These are phyloP conservation scores for Erodium chrysanthum DNA, from an alignment of 441 rosid species.

Conservation along the genomic window DNA sequence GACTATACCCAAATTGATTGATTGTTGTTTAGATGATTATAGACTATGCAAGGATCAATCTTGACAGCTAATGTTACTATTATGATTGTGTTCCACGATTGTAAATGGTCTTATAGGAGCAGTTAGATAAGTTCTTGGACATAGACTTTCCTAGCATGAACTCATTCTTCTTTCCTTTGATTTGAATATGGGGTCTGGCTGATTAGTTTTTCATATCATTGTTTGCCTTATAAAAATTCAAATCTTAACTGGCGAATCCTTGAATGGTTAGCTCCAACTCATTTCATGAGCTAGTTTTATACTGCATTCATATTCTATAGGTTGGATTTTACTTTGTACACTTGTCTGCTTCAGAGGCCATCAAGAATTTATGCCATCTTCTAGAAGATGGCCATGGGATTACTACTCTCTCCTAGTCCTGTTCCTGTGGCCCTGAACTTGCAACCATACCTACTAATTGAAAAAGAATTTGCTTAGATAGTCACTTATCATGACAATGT, in stretches of 20 bases:
- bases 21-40: neutral
- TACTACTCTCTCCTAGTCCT: neutral
- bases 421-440: neutral
- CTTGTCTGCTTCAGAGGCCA: neutral
- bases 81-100: neutral
- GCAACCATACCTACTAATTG: neutral
- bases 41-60: neutral
- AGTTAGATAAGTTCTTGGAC: neutral
- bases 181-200: neutral
- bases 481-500: slow-evolving; percentile 1
- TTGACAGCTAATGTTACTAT: neutral
- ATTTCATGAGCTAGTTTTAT: neutral
- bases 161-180: neutral
- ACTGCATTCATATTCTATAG: neutral
- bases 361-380: neutral
- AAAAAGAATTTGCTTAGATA: neutral
- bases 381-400: neutral
- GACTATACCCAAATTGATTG: neutral
- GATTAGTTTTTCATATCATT: neutral
- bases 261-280: neutral
- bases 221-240: neutral
- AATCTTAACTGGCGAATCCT: neutral
- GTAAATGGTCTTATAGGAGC: neutral
- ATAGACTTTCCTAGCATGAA: neutral
- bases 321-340: neutral